Evolutionary conservation across 106 monocot genomes (phyloP), one percentile per base, ranked within the genome.

Genomic region (Dactylorhiza incarnata): DNA sequence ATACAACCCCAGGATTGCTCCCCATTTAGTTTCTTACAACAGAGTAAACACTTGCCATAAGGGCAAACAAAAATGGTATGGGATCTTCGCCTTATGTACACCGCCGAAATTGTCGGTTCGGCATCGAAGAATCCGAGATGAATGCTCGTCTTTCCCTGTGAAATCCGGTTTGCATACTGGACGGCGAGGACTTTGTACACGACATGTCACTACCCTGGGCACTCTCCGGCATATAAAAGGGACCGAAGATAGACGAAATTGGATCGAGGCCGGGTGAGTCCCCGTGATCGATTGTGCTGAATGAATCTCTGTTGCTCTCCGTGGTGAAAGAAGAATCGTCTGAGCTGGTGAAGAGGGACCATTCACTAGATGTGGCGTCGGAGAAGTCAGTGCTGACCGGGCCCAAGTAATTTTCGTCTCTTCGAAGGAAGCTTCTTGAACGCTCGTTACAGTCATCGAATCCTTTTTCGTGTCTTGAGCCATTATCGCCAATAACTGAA

Each of bases 321-420:
- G 96, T 93, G 19, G 96, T 96, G 61, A 96, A 96, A 22, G 96
- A 96, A 49, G 96, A 86, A 22, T 96, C 96, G 45, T 96, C 96
- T 13, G 96, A 96, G 80, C 93, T 96, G 24, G 96, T 96, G 68
- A 96, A 96, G 46, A 93, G 84, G 61, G 93, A 91, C 91, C 90
- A 91, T 73, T 96, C 92, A 47, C 96, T 96, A 20, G 91, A 93
- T 20, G 89, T 49, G n/a, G 86, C 86, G 77, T 96, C 95, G 5
- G 90, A 96, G 79, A 87, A 90, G 71, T 96, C 95, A 25, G 66
- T 56, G 73, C 73, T 68, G 5, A 52, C 11, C 23, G 81, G 68
- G 25, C 84, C 86, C 29, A 45, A 17, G 75, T 48, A 77, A 22
- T 46, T 43, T 82, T 70, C 75, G 13, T 54, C 59, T 20, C n/a